Evolutionary conservation across 2,329 filamentous ascomycete species (phyloP), one percentile per base, ranked within the genome.

Genomic region (Furcasterigmium sp.): DNA sequence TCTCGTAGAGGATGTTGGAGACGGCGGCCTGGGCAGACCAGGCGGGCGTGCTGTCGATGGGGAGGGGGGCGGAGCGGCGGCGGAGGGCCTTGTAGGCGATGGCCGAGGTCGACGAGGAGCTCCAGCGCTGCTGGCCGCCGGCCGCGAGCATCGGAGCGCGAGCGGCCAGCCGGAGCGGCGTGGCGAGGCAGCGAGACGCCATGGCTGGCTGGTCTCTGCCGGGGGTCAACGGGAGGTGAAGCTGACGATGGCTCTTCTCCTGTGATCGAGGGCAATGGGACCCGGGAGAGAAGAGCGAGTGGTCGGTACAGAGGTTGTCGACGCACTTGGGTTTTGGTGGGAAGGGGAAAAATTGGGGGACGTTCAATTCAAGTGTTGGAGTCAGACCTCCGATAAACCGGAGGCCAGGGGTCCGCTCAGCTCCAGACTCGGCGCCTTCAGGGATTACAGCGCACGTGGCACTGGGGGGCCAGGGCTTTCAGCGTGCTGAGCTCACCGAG

Each of bases 1-100:
- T 97, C 76, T 98, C 93, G 75, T 98, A 98, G 66, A 98, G 87
- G 62, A 98, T 98, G 65, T 91, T 95, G 62, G 89, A 95, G 53
- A 98, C 93, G 53, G 93, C 93, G 15, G 93, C 89, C 55, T 93
- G 91, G 29, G 91, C 91, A 59, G 91, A 95, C 76, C 89, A 89
- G 10, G 89, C 75, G 28, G 87, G 84, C 21, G 85, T 76, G 44
- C 86, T 75, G 54, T 87, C 81, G 43, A 88, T 86, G 42, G 95
- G 87, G 18, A 90, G 82, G 49, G 91, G 87, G 17, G 87, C 85
- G 48, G 91, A 87, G 52, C 91, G 88, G 57, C 90, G 87, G 62
- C 95, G 91, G 50, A 97, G 80, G 45, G 91, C 89, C 76, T 98
- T 98, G 81, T 97, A 97, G 58, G 91, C 91, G 51, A 97, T 82